Conservation (phyloP, 116 monocot species). For the Zostera marina region DNA sequence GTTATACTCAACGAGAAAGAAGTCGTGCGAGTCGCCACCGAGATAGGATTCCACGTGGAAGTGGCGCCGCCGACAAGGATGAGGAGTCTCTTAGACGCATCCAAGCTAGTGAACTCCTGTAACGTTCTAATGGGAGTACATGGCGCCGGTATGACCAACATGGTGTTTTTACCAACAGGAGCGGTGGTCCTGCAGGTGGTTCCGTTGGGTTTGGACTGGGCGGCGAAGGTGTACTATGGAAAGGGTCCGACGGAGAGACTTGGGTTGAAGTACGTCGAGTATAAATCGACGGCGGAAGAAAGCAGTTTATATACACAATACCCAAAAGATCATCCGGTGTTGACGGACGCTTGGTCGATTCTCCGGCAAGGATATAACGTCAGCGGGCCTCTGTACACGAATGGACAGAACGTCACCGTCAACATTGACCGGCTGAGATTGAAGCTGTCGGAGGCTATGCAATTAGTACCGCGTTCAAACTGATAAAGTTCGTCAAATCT, state of each 20-base stretch:
- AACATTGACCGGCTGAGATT: slow-evolving; percentile 20
- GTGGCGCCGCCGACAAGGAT: slow-evolving; percentile 12
- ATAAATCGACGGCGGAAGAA: slow-evolving; percentile 34
- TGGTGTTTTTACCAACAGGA: slow-evolving; percentile 41
- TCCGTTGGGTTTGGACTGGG: slow-evolving; percentile 70
- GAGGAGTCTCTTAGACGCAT: slow-evolving; percentile 12
- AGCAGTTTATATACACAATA: slow-evolving; percentile 47
- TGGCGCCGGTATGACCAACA: slow-evolving; percentile 62
- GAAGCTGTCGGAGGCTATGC: slow-evolving; percentile 13
- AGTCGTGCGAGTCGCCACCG: slow-evolving; percentile 5
- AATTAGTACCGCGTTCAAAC: neutral
- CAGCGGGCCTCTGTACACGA: slow-evolving; percentile 23
- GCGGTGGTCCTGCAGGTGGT: slow-evolving; percentile 58
- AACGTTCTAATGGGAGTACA: slow-evolving; percentile 47
- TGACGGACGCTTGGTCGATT: slow-evolving; percentile 32
- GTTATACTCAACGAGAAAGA: slow-evolving; percentile 26
- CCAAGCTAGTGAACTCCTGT: slow-evolving; percentile 22
- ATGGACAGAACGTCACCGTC: slow-evolving; percentile 37
- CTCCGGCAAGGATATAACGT: slow-evolving; percentile 26
- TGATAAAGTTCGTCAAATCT: too few relatives aligned
- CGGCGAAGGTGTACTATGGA: slow-evolving; percentile 33
- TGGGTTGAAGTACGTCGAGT: slow-evolving; percentile 55
- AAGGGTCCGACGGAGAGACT: slow-evolving; percentile 18
- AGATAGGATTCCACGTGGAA: slow-evolving; percentile 32
- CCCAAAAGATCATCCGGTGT: slow-evolving; percentile 35